Evolutionary conservation across 768 basidiomycete genomes (phyloP).

Genomic region (Boletus huronensis): DNA sequence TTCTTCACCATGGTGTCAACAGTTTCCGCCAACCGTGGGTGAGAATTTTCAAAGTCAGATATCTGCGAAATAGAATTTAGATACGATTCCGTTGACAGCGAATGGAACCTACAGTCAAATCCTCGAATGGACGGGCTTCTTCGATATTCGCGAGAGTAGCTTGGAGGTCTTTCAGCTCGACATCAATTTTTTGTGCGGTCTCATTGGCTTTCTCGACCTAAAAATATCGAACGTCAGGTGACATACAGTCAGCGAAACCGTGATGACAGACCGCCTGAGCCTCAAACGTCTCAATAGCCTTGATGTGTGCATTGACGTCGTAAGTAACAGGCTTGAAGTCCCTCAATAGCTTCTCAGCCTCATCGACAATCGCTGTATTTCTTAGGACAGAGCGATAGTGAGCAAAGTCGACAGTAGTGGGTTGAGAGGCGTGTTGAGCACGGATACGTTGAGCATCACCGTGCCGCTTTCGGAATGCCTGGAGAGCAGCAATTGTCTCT

Average conservation of each 20-base stretch:
- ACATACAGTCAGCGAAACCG: neutral
- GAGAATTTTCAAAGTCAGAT: slow-evolving; percentile 86
- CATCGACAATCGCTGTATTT: slow-evolving; percentile 88
- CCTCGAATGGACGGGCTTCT: slow-evolving; percentile 95
- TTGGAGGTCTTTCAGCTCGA: slow-evolving; percentile 88
- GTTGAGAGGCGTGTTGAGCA: slow-evolving; percentile 59
- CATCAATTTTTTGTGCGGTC: slow-evolving; percentile 85
- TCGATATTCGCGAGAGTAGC: slow-evolving; percentile 95
- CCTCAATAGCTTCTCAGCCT: slow-evolving; percentile 84
- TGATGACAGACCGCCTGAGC: slow-evolving; percentile 77
- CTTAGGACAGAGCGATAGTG: slow-evolving; percentile 91
- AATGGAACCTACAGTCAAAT: slow-evolving; percentile 74
- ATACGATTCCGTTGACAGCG: neutral
- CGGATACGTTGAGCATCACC: slow-evolving; percentile 79
- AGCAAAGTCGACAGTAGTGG: slow-evolving; percentile 83
- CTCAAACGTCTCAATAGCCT: slow-evolving; percentile 96
- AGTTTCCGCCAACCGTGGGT: slow-evolving; percentile 86
- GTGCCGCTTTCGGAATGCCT: slow-evolving; percentile 96
- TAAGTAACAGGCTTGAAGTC: slow-evolving; percentile 95
- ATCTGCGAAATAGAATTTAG: slow-evolving; percentile 44
- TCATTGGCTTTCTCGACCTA: slow-evolving; percentile 88
- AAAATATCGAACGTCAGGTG: neutral
- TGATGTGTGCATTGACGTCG: slow-evolving; percentile 84
- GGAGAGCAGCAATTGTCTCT: slow-evolving; percentile 89
- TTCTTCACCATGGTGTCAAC: slow-evolving; percentile 96